Percentiles rank a stretch among this genome's conserved stretches.
phyloP scores from a whole-genome alignment of 2,329 filamentous ascomycete genomes.

The Diaporthe nobilis region DNA sequence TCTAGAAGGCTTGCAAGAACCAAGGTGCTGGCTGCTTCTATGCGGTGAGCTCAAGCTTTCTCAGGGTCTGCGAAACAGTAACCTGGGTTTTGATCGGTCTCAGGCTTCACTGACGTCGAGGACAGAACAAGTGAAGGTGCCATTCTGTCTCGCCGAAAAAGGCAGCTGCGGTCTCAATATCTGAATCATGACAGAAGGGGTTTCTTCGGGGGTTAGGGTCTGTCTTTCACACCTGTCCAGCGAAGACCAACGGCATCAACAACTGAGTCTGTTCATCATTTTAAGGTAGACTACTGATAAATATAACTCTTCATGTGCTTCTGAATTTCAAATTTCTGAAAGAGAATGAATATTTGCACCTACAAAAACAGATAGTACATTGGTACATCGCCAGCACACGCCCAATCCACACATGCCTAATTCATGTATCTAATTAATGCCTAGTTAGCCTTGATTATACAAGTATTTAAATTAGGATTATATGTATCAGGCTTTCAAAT shows the following conservation, averaged over 20 bases:
- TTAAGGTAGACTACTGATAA: neutral
- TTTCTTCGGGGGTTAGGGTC: slow-evolving; percentile 28
- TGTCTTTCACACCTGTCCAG: too few species aligned
- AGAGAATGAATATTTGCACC: too few species aligned
- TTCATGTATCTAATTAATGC: too few species aligned
- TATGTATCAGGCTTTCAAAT: too few species aligned
- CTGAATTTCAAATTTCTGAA: too few species aligned
- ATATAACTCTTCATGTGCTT: neutral
- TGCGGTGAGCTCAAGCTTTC: neutral
- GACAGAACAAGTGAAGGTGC: neutral
- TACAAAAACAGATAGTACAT: too few species aligned
- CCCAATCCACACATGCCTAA: too few species aligned
- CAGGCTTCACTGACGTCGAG: neutral
- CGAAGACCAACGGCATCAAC: neutral
- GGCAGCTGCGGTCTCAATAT: neutral
- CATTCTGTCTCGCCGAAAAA: slow-evolving; percentile 16
- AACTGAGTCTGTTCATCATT: neutral
- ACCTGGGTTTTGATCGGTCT: neutral
- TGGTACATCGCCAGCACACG: too few species aligned
- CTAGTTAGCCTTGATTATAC: too few species aligned
- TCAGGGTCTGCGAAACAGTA: neutral
- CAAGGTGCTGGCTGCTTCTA: neutral
- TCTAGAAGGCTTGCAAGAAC: neutral
- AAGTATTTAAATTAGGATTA: too few species aligned
- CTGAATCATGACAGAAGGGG: neutral